phyloP scores from a whole-genome alignment of 768 basidiomycete genomes.

The Lactarius psammicola region DNA sequence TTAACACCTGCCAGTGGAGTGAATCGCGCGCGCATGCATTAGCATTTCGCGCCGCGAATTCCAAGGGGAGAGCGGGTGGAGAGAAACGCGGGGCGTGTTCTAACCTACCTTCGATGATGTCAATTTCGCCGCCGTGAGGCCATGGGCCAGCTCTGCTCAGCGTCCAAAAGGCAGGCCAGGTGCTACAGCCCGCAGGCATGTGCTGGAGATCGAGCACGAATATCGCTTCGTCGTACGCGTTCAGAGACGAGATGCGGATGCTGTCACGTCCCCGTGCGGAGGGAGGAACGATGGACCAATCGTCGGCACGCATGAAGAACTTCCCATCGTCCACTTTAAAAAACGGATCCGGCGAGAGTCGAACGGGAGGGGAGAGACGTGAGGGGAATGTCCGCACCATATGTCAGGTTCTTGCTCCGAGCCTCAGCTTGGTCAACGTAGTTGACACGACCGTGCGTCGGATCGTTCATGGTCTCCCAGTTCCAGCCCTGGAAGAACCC shows the following conservation, averaged over 20 bases:
- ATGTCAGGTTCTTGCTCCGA: constrained; percentile 44
- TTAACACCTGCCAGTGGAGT: constrained; percentile 53
- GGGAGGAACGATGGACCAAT: constrained; percentile 38
- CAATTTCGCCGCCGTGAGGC: constrained; percentile 62
- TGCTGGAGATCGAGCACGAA: constrained; percentile 53
- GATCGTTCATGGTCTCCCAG: constrained; percentile 54
- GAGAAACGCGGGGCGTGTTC: background rate
- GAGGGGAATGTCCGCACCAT: constrained; percentile 37
- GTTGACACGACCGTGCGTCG: constrained; percentile 66
- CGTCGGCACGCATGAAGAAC: constrained; percentile 61
- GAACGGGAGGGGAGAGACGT: background rate
- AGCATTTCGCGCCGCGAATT: background rate
- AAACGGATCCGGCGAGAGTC: background rate
- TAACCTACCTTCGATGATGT: constrained; percentile 61
- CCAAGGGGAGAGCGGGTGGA: background rate
- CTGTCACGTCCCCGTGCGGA: constrained; percentile 53
- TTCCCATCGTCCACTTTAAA: constrained; percentile 39
- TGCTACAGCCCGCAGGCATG: constrained; percentile 59
- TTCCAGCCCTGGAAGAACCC: constrained; percentile 49
- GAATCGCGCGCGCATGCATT: background rate
- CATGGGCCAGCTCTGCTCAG: constrained; percentile 50
- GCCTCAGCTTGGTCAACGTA: constrained; percentile 51
- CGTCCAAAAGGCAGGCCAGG: constrained; percentile 69
- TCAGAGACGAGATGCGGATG: constrained; percentile 49
- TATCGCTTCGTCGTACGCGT: constrained; percentile 47